Conservation (phyloP, 176 grass and related monocot genomes). For the Chloris gayana region DNA sequence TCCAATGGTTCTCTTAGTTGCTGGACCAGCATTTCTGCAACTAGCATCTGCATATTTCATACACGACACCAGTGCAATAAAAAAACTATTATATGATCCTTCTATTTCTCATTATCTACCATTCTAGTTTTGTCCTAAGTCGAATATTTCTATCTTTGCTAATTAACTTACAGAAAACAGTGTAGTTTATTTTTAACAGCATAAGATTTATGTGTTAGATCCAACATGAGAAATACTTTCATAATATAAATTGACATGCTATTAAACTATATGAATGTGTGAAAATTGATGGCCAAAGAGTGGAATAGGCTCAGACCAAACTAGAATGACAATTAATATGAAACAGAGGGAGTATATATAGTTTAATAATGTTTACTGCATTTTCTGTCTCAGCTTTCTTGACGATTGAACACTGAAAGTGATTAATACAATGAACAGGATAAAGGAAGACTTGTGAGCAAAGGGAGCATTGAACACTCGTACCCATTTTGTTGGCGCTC, state of each 20-base stretch:
- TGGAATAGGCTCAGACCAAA: not conserved
- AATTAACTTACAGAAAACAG: not conserved
- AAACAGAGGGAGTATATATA: not conserved
- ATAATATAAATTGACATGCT: not conserved
- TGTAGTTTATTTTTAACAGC: too few species aligned
- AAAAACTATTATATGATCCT: too few species aligned
- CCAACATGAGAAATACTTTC: not conserved
- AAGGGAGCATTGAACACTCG: constrained; percentile 85
- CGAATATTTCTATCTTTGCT: not conserved
- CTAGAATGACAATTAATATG: not conserved
- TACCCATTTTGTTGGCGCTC: constrained; percentile 99
- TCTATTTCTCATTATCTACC: not conserved
- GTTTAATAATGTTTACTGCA: not conserved
- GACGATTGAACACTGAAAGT: constrained; percentile 31
- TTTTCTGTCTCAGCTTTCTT: not conserved
- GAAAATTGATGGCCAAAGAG: not conserved
- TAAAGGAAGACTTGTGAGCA: constrained; percentile 94
- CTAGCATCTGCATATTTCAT: too few species aligned
- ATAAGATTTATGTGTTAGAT: not conserved
- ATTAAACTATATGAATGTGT: too few species aligned
- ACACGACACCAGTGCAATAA: too few species aligned
- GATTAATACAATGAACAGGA: constrained; percentile 54
- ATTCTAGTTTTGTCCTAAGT: not conserved
- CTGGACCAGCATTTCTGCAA: constrained; percentile 12
- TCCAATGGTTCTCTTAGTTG: constrained; percentile 18